Percentiles rank a stretch among this genome's conserved stretches.
These are phyloP conservation scores for Mercurialis annua DNA, from an alignment of 345 rosid genomes.

Conservation along the genomic window DNA sequence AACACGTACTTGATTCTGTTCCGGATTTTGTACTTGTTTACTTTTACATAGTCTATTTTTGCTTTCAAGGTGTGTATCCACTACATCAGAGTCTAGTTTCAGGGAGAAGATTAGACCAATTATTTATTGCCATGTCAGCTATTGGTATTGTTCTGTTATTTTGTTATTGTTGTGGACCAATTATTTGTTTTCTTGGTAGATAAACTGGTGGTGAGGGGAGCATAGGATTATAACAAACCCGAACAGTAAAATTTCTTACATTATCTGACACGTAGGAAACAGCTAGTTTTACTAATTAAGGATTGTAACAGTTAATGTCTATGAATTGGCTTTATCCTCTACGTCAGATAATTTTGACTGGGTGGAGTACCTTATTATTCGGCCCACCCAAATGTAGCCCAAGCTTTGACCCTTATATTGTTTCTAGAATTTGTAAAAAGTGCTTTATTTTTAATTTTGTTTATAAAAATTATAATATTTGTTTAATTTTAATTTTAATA, in stretches of 20 bases:
- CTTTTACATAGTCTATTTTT: conserved; percentile 3
- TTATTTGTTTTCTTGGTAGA: background rate
- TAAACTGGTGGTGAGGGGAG: background rate
- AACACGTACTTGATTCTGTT: background rate
- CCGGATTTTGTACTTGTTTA: background rate
- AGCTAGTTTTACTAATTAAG: background rate
- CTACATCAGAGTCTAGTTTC: too few relatives aligned
- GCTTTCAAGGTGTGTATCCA: too few relatives aligned
- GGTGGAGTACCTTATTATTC: too few relatives aligned
- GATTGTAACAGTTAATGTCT: background rate
- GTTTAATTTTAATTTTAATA: too few relatives aligned
- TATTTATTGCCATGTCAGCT: background rate
- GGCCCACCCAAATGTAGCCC: too few relatives aligned
- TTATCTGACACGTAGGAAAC: conserved; percentile 20
- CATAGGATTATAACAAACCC: conserved; percentile 3
- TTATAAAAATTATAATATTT: too few relatives aligned
- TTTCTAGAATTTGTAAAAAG: too few relatives aligned
- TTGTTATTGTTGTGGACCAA: too few relatives aligned
- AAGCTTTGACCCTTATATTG: too few relatives aligned
- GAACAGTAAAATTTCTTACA: background rate
- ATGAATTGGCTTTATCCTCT: background rate
- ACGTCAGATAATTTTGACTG: conserved; percentile 9
- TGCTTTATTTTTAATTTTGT: too few relatives aligned
- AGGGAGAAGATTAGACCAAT: too few relatives aligned
- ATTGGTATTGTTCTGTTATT: background rate